Evolutionary conservation across 441 rosid genomes (phyloP).

Genomic region (Jatropha multifida): DNA sequence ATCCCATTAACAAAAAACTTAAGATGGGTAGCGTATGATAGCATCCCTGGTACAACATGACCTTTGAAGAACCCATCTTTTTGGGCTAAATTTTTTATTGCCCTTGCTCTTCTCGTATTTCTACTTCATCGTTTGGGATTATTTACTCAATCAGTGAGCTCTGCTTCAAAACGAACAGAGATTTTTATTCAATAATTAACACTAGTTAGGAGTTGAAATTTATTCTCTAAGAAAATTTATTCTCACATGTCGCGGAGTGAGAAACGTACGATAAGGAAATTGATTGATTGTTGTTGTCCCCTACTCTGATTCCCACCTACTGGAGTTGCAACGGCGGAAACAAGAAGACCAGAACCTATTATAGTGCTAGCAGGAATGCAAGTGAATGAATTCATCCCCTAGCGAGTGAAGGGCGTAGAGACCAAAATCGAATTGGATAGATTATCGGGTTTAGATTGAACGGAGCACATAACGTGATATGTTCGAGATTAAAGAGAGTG

Average conservation of each 20-base stretch:
- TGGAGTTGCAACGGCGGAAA: no score
- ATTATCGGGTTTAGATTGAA: no score
- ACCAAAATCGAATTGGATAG: no score
- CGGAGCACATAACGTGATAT: no score
- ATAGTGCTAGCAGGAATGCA: no score
- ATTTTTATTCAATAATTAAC: no score
- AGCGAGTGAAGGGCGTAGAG: no score
- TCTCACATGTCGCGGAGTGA: background rate
- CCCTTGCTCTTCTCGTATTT: background rate
- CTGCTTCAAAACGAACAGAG: constrained; percentile 25
- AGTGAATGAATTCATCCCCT: no score
- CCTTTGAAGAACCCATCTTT: constrained; percentile 91
- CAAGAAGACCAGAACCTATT: no score
- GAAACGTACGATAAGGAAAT: background rate
- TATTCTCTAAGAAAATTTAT: background rate
- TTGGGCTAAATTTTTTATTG: background rate
- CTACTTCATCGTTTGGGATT: constrained; percentile 3
- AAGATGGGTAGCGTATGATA: constrained; percentile 88
- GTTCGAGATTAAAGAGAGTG: no score
- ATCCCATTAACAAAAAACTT: constrained; percentile 70
- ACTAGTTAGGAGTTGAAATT: background rate
- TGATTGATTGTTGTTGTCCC: no score
- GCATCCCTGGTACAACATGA: constrained; percentile 88
- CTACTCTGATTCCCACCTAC: no score
- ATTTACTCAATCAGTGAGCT: constrained; percentile 9